Base-by-base conservation (phyloP, 75 land plant species). In the Adiantum capillusveneris region DNA sequence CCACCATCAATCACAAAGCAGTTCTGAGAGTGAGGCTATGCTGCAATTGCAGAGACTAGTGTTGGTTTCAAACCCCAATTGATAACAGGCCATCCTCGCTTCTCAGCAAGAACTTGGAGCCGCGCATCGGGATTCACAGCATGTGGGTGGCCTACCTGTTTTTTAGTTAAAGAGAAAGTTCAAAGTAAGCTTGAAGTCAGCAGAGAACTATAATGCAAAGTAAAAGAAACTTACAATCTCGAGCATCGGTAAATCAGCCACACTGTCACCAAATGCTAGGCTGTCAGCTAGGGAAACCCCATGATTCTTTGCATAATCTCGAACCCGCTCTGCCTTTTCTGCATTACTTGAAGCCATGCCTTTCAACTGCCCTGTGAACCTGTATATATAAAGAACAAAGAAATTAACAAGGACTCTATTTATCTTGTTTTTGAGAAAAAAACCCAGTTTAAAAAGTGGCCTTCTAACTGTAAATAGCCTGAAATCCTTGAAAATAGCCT, bases 251-350 rank as follows among this genome's bases (percentile, higher is more conserved):
- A 68, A 17, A 41, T 68, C 70, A 21, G 70, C 70, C 19, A 68
- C 62, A 49, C 70, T 68, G 56, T 68, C 70, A 31, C 70, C 70
- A 60, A 68, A 68, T 21, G 62, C 70, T 28, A 68, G 51, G 56
- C 70, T 44, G 14, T 68, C 61, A 18, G 17, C 53, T 7, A 68
- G 31, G 1, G 70, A 68, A 3, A 68, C 45, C n/a, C 64, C 64
- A 49, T 59, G 64, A 17, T 39, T 31, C 43, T 18, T 27, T 34
- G 70, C 64, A 39, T 59, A 68, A 13, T 59, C 56, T 53, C 3
- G 54, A 19, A 68, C 56, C 25, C 70, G 48, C n/a, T 58, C 48
- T 46, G 70, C 70, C 52, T 68, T 68, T 44, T 68, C 70, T 19
- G 44, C 46, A 52, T 68, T 68, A 51, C 70, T 60, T 1, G 56